Conservation (phyloP, 1,284 basidiomycete genomes). For the Jaminaea rosea region DNA sequence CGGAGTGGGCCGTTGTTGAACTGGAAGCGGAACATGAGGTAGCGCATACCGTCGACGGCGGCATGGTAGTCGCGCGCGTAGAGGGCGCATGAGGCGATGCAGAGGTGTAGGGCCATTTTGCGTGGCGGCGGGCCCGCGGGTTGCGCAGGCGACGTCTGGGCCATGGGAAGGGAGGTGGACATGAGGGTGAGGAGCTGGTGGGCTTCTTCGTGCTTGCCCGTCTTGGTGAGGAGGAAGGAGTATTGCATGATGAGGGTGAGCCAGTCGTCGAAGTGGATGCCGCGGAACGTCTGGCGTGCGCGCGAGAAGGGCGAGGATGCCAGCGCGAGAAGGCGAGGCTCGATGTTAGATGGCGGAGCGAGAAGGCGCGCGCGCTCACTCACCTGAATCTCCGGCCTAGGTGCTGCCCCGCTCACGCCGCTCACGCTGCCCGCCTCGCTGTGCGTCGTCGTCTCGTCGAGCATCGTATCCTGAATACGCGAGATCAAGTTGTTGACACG, state of each 20-base stretch:
- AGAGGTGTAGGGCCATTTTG: constrained; percentile 1
- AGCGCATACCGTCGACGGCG: constrained; percentile 21
- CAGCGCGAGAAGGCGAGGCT: too few relatives aligned
- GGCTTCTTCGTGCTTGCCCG: constrained; percentile 55
- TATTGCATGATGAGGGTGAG: constrained; percentile 77
- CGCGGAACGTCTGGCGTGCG: constrained; percentile 56
- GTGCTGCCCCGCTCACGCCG: too few relatives aligned
- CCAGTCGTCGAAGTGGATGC: constrained; percentile 79
- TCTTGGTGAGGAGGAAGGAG: constrained; percentile 64
- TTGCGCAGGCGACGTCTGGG: constrained; percentile 11
- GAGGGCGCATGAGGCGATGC: constrained; percentile 24
- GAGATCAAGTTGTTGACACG: constrained; percentile 66
- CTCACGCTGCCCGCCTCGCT: too few relatives aligned
- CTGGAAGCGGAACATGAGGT: constrained; percentile 28
- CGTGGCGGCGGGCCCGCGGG: constrained; percentile 14
- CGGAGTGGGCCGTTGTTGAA: constrained; percentile 38
- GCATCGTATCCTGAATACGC: constrained; percentile 59
- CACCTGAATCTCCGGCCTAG: too few relatives aligned
- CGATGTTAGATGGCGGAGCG: too few relatives aligned
- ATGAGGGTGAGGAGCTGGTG: constrained; percentile 67
- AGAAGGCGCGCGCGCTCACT: too few relatives aligned
- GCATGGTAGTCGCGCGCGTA: constrained; percentile 26
- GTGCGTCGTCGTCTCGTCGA: constrained; percentile 48
- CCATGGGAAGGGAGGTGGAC: constrained; percentile 50
- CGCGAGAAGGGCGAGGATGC: constrained; percentile 20